These are phyloP conservation scores for Lepidium sativum DNA, from an alignment of 345 rosid species.

Conservation along the genomic window DNA sequence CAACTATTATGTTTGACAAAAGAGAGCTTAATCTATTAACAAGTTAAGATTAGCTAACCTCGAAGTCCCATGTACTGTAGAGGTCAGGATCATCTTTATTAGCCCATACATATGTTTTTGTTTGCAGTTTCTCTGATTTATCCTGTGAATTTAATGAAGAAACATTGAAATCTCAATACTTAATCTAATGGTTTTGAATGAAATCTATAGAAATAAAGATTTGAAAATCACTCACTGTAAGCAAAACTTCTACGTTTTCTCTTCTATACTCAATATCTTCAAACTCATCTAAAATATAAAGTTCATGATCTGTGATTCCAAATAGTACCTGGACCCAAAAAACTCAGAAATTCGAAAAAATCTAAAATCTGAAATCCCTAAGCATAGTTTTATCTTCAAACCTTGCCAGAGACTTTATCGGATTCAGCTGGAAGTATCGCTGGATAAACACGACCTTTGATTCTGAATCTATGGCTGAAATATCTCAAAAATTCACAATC, in stretches of 20 bases:
- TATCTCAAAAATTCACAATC: neutral
- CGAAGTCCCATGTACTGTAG: slow-evolving; percentile 76
- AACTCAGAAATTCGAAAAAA: neutral
- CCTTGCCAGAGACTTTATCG: slow-evolving; percentile 55
- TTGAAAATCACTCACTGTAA: slow-evolving; percentile 33
- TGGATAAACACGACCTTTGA: slow-evolving; percentile 85
- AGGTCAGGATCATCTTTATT: slow-evolving; percentile 57
- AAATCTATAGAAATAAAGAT: neutral
- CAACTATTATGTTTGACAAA: too few relatives aligned
- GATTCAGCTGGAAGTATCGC: slow-evolving; percentile 59
- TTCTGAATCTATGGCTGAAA: slow-evolving; percentile 76
- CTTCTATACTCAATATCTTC: slow-evolving; percentile 72
- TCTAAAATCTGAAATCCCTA: neutral
- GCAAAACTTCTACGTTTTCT: slow-evolving; percentile 42
- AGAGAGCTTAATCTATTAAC: neutral
- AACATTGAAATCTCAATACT: neutral
- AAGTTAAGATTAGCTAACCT: slow-evolving; percentile 35
- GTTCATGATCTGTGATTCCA: slow-evolving; percentile 61
- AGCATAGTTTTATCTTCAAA: neutral
- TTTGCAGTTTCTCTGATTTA: slow-evolving; percentile 37
- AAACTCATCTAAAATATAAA: slow-evolving; percentile 55
- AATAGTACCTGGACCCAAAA: slow-evolving; percentile 41
- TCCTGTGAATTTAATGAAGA: slow-evolving; percentile 36
- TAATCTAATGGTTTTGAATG: too few relatives aligned
- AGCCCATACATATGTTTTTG: slow-evolving; percentile 59